Base-by-base conservation (phyloP, 305 asterid species). In the Stenogyne calaminthoides region DNA sequence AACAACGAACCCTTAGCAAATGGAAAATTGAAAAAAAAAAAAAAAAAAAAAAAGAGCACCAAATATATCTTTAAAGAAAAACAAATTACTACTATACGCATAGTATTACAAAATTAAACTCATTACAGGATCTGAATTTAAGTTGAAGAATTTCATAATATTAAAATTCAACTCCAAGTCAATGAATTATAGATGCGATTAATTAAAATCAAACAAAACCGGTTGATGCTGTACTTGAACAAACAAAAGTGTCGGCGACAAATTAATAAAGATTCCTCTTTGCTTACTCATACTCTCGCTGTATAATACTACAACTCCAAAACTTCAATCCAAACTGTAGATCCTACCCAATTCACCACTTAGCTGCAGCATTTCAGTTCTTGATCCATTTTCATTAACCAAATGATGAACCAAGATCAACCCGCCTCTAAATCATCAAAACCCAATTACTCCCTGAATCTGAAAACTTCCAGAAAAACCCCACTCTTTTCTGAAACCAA, bases 401-500 rank as follows among this genome's bases (percentile, higher is more conserved):
- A 59, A 75, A 76, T 70, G 80, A 70, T 63, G 32, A 68, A 55
- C 72, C 80, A 76, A 76, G 68, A 70, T 64, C 72, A 76, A 4
- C 62, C 62, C 55, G 52, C 72, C 27, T 52, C 71, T 19, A 69
- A 69, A 63, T 76, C 80, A 32, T 70, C 80, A 55, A 76, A 76
- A 70, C 62, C 68, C 62, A 56, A 44, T 32, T 19, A 63, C 76
- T 22, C 61, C 49, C 47, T 66, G 42, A 67, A 67, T 57, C 73
- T 56, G 61, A 73, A 27, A 27, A 18, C 25, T 9, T 67, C 79
- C 70, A 60, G 64, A 6, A 76, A 44, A 55, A 10, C 29, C 37
- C 56, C 72, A 3, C 72, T 76, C 47, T 70, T 76, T 36, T 76
- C 80, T 42, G 25, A 76, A 29, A 34, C 89, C 66, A 82, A 87